Conservation (phyloP, 306 rosid species). For the Calophaca sinica region DNA sequence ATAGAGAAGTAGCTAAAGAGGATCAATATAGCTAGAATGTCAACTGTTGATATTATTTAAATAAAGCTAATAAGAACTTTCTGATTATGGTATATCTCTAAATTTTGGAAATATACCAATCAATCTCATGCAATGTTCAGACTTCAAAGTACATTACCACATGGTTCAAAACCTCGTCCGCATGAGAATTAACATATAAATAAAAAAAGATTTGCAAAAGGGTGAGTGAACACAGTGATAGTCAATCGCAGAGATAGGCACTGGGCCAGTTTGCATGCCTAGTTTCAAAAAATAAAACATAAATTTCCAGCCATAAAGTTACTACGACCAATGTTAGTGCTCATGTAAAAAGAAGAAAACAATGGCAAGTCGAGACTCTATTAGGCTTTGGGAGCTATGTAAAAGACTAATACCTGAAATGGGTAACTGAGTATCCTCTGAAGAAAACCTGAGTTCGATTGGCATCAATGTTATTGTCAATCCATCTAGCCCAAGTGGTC, state of each 20-base stretch:
- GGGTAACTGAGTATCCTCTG: slow-evolving; percentile 91
- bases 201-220: not conserved
- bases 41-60: slow-evolving; percentile 6
- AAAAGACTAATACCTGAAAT: slow-evolving; percentile 73
- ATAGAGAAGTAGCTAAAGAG: slow-evolving; percentile 3
- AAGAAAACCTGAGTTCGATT: slow-evolving; percentile 81
- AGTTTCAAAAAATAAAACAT: not conserved
- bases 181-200: not conserved
- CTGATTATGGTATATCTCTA: not conserved
- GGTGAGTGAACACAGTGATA: not conserved
- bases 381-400: not conserved
- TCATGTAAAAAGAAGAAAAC: not conserved
- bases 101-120: not conserved
- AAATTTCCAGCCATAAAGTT: slow-evolving; percentile 21
- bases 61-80: slow-evolving; percentile 17
- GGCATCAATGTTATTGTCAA: slow-evolving; percentile 64
- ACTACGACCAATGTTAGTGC: slow-evolving; percentile 1
- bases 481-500: slow-evolving; percentile 90
- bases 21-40: slow-evolving; percentile 1
- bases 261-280: slow-evolving; percentile 2
- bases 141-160: not conserved
- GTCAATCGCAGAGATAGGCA: slow-evolving; percentile 13
- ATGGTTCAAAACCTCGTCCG: not conserved
- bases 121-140: slow-evolving; percentile 4
- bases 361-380: slow-evolving; percentile 7